A percentile compares a stretch with the other conserved stretches of the same genome.
These are phyloP conservation scores for Aspergillus caelatus DNA, from an alignment of 2,329 filamentous ascomycete species.

Conservation along the genomic window DNA sequence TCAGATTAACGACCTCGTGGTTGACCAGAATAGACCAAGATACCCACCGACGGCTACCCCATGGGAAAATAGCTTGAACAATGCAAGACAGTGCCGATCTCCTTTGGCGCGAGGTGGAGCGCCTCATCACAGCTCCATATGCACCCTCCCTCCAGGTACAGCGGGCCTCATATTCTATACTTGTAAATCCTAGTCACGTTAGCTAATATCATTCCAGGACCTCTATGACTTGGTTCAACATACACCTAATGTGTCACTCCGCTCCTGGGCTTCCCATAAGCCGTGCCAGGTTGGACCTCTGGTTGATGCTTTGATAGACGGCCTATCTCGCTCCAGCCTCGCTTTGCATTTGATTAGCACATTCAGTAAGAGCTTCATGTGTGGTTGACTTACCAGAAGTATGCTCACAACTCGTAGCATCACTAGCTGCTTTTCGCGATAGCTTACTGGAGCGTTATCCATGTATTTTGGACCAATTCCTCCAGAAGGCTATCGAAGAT, in stretches of 20 bases:
- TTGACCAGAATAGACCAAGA: neutral
- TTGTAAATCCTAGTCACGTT: neutral
- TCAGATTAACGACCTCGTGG: neutral
- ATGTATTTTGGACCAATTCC: slow-evolving; percentile 37
- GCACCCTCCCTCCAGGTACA: slow-evolving; percentile 54
- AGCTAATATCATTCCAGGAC: slow-evolving; percentile 25
- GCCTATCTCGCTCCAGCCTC: slow-evolving; percentile 54
- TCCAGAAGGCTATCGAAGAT: slow-evolving; percentile 33
- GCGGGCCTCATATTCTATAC: slow-evolving; percentile 7
- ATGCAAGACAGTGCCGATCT: slow-evolving; percentile 30
- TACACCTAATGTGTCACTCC: slow-evolving; percentile 40
- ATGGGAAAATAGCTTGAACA: slow-evolving; percentile 5
- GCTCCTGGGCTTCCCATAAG: slow-evolving; percentile 51
- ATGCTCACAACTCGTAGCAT: slow-evolving; percentile 28
- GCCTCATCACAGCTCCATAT: slow-evolving; percentile 53
- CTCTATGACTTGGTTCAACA: slow-evolving; percentile 31
- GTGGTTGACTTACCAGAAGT: neutral
- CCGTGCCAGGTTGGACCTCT: slow-evolving; percentile 54
- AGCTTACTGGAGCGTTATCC: slow-evolving; percentile 36
- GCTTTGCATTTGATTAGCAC: slow-evolving; percentile 53
- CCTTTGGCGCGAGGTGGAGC: slow-evolving; percentile 48
- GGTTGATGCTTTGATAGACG: slow-evolving; percentile 50
- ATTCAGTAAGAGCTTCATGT: slow-evolving; percentile 46
- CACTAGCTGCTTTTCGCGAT: slow-evolving; percentile 34
- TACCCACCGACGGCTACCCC: neutral